A percentile compares a stretch with the other conserved stretches of the same genome.
phyloP scores from a whole-genome alignment of 2,329 filamentous ascomycete genomes.

The Colletotrichum spinosum region DNA sequence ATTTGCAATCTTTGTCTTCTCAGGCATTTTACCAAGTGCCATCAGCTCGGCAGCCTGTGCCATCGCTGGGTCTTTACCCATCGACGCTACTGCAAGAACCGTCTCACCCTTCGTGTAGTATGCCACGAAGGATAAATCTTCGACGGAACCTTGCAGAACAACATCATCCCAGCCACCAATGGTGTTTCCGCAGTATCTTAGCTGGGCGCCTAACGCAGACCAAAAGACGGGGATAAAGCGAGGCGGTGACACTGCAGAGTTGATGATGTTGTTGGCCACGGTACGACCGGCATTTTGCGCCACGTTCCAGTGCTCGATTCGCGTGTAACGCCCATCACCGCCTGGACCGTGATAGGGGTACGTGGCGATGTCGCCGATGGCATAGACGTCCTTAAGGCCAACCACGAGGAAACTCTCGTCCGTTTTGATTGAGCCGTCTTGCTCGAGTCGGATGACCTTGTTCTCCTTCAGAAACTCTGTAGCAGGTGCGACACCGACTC shows the following conservation, averaged over 20 bases:
- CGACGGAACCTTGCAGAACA: slow-evolving; percentile 80
- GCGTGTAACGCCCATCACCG: slow-evolving; percentile 76
- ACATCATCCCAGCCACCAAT: slow-evolving; percentile 85
- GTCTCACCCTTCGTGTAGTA: slow-evolving; percentile 90
- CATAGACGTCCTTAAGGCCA: slow-evolving; percentile 86
- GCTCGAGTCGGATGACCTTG: slow-evolving; percentile 74
- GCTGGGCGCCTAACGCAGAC: slow-evolving; percentile 89
- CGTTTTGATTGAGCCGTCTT: slow-evolving; percentile 87
- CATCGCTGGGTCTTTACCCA: slow-evolving; percentile 92
- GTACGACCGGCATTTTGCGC: slow-evolving; percentile 91
- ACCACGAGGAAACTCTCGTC: slow-evolving; percentile 83
- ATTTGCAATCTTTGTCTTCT: slow-evolving; percentile 79
- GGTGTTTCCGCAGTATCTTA: slow-evolving; percentile 94
- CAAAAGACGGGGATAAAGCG: slow-evolving; percentile 95
- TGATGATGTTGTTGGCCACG: slow-evolving; percentile 81
- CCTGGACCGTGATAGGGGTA: slow-evolving; percentile 95
- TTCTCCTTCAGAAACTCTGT: slow-evolving; percentile 86
- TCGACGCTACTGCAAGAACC: slow-evolving; percentile 89
- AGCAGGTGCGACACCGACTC: slow-evolving; percentile 87
- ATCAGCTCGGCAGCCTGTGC: slow-evolving; percentile 86
- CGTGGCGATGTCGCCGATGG: slow-evolving; percentile 93
- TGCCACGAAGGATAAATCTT: slow-evolving; percentile 84
- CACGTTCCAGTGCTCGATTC: slow-evolving; percentile 99
- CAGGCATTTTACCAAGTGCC: slow-evolving; percentile 83
- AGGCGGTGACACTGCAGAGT: slow-evolving; percentile 70